Percentiles rank a stretch among this genome's conserved stretches.
phyloP scores from a whole-genome alignment of 257 asterid species.

The Ophiorrhiza pumila region DNA sequence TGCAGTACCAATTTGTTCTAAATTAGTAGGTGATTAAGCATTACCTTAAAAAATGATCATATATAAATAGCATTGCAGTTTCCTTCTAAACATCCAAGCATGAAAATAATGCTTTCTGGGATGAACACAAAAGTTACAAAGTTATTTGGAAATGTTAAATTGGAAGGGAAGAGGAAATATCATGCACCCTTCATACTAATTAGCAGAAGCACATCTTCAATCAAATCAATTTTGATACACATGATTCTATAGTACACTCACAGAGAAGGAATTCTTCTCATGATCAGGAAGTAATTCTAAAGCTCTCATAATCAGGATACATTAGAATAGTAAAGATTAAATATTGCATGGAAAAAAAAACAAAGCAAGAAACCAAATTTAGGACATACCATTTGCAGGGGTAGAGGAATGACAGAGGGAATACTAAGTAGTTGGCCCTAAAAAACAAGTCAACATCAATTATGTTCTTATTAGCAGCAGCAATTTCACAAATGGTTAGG shows the following conservation, averaged over 20 bases:
- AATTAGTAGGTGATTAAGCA: background rate
- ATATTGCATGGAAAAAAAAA: too few relatives aligned
- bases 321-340: background rate
- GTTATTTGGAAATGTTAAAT: background rate
- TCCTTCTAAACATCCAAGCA: background rate
- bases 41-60: background rate
- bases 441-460: constrained; percentile 33
- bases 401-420: constrained; percentile 13
- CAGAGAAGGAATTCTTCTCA: background rate
- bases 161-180: background rate
- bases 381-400: constrained; percentile 12
- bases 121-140: background rate
- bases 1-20: background rate
- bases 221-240: background rate
- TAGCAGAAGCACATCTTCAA: background rate
- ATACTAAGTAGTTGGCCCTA: constrained; percentile 26
- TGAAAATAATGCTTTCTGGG: background rate
- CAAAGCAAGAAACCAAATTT: background rate
- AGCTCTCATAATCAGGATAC: background rate
- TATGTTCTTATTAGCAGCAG: constrained; percentile 42
- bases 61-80: background rate
- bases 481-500: constrained; percentile 43
- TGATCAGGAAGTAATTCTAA: background rate
- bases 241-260: background rate
- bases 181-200: background rate